Conservation (phyloP, 768 basidiomycete genomes). For the Collybia nuda region DNA sequence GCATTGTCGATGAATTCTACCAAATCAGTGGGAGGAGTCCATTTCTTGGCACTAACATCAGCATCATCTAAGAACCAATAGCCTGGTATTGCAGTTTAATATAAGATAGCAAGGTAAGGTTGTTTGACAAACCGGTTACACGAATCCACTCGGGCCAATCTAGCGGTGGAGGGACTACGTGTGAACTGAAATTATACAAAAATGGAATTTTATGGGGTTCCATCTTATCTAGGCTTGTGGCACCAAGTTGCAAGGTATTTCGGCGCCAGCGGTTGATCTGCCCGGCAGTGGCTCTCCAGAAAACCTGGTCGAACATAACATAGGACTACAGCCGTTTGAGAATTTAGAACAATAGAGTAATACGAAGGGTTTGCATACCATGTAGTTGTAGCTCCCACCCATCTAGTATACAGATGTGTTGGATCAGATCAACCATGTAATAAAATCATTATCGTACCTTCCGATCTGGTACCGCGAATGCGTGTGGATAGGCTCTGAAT, state of each 20-base stretch:
- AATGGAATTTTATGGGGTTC: constrained; percentile 98
- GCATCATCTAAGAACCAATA: constrained; percentile 98
- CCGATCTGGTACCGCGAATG: constrained; percentile 94
- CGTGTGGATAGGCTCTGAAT: constrained; percentile 89
- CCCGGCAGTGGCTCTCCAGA: constrained; percentile 92
- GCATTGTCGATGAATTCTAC: constrained; percentile 82
- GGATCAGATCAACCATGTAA: background rate
- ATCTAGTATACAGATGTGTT: constrained; percentile 50
- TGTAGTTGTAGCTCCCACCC: constrained; percentile 98
- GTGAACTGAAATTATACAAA: constrained; percentile 94
- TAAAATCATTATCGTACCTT: constrained; percentile 50
- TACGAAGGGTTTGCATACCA: constrained; percentile 53
- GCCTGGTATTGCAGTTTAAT: constrained; percentile 45
- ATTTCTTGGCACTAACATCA: constrained; percentile 85
- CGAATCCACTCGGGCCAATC: constrained; percentile 99
- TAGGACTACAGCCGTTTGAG: constrained; percentile 58
- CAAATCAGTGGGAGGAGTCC: constrained; percentile 82
- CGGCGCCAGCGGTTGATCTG: constrained; percentile 95
- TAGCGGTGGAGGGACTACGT: constrained; percentile 86
- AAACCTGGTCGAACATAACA: constrained; percentile 97
- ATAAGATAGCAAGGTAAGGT: background rate
- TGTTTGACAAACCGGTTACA: constrained; percentile 66
- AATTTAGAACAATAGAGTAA: constrained; percentile 2
- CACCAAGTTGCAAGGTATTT: constrained; percentile 68
- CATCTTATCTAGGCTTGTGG: constrained; percentile 92